Conservation (phyloP, 345 rosid genomes). For the Cardamine chenopodiifolia region DNA sequence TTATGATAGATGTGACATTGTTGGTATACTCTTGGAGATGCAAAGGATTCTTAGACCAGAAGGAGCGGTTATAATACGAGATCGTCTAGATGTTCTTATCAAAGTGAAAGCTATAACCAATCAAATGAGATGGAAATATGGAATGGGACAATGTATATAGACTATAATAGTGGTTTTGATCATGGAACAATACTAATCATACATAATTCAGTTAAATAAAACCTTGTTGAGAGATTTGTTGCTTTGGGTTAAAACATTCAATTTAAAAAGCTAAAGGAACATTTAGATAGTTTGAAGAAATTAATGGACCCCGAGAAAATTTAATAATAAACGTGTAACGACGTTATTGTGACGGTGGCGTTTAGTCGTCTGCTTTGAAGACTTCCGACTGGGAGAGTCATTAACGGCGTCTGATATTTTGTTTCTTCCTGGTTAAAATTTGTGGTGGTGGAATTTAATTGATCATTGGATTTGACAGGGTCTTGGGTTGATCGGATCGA, state of each 20-base stretch:
- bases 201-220: slow-evolving; percentile 35
- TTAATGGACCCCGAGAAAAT: background rate
- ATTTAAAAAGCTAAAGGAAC: background rate
- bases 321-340: slow-evolving; percentile 24
- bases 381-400: background rate
- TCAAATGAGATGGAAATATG: slow-evolving; percentile 61
- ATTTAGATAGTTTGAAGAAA: background rate
- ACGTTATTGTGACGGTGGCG: slow-evolving; percentile 20
- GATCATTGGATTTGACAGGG: background rate
- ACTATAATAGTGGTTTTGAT: slow-evolving; percentile 51
- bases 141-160: slow-evolving; percentile 48
- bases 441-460: background rate
- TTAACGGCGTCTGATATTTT: slow-evolving; percentile 30
- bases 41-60: slow-evolving; percentile 62
- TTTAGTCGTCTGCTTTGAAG: background rate
- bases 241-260: background rate
- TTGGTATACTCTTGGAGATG: slow-evolving; percentile 65
- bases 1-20: slow-evolving; percentile 56
- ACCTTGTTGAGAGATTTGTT: background rate
- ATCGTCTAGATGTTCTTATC: slow-evolving; percentile 52
- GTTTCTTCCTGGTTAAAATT: background rate
- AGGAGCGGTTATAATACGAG: slow-evolving; percentile 59
- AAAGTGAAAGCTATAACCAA: slow-evolving; percentile 50
- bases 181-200: slow-evolving; percentile 51
- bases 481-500: slow-evolving; percentile 21